Conservation (phyloP, 495 filamentous ascomycete genomes). For the Chaetomium tenue region DNA sequence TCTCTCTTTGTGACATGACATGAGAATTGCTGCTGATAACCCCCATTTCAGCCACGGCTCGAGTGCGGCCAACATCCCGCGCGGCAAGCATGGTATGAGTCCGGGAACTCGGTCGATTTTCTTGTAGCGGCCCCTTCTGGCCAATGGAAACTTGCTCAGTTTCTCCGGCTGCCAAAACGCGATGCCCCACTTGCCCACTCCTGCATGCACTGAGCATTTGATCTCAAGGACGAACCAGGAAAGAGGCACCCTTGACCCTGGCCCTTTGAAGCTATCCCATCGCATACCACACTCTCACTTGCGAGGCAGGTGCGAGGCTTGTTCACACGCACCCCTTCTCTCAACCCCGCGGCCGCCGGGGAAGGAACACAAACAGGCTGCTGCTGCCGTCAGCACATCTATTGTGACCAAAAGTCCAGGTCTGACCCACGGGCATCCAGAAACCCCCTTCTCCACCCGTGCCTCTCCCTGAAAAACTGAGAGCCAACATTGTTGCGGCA, state of each 20-base stretch:
- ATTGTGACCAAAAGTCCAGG: not conserved
- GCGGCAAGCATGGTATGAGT: not conserved
- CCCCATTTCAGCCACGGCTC: too few relatives aligned
- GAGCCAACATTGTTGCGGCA: not conserved
- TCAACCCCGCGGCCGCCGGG: not conserved
- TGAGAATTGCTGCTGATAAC: too few relatives aligned
- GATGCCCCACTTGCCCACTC: conserved; percentile 41
- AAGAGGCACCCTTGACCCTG: conserved; percentile 8
- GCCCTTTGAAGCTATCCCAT: not conserved
- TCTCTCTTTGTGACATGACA: too few relatives aligned
- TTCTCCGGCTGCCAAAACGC: conserved; percentile 30
- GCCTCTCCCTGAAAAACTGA: conserved; percentile 8
- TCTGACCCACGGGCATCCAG: not conserved
- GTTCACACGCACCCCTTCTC: not conserved
- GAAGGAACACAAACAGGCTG: not conserved
- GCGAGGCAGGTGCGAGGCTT: conserved; percentile 6
- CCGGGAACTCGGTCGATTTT: not conserved
- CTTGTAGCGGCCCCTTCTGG: conserved; percentile 16
- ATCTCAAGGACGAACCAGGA: conserved; percentile 12
- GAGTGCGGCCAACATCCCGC: not conserved
- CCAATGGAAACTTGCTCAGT: conserved; percentile 58
- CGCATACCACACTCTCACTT: conserved; percentile 12
- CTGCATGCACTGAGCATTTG: conserved; percentile 9
- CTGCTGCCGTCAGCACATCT: not conserved
- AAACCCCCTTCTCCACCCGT: conserved; percentile 14